Evolutionary conservation across 441 rosid genomes (phyloP).

Genomic region (Daphne laureola): DNA sequence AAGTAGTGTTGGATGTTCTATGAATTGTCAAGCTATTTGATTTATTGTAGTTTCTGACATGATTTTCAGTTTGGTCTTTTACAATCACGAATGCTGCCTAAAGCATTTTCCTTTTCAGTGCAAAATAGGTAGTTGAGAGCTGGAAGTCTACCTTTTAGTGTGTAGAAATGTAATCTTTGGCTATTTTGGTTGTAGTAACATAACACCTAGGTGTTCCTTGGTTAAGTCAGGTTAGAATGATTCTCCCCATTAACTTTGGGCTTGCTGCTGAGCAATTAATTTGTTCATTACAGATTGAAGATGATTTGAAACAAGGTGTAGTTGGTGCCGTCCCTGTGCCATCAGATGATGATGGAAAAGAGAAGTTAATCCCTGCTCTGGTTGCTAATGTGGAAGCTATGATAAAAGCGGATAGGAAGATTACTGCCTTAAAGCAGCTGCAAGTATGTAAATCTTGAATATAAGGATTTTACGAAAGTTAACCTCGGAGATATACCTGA

Average conservation of each 20-base stretch:
- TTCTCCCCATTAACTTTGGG: constrained; percentile 10
- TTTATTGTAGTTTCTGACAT: too few relatives aligned
- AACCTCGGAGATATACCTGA: constrained; percentile 9
- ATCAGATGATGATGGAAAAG: constrained; percentile 58
- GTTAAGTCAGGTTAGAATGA: constrained; percentile 10
- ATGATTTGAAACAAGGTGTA: constrained; percentile 67
- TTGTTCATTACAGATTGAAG: constrained; percentile 48
- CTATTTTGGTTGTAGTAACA: too few relatives aligned
- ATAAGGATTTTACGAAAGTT: not conserved
- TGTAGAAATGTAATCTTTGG: too few relatives aligned
- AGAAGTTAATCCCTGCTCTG: constrained; percentile 70
- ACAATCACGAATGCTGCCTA: too few relatives aligned
- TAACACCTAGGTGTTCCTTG: too few relatives aligned
- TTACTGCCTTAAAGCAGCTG: constrained; percentile 89
- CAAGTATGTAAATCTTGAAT: constrained; percentile 42
- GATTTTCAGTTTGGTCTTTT: too few relatives aligned
- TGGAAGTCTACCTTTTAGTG: too few relatives aligned
- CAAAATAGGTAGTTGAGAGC: too few relatives aligned
- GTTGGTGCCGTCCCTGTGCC: constrained; percentile 64
- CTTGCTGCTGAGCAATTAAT: too few relatives aligned
- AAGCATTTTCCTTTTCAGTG: too few relatives aligned
- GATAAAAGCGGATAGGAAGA: constrained; percentile 92
- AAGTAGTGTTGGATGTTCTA: too few relatives aligned
- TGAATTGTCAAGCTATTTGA: too few relatives aligned
- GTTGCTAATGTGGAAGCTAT: constrained; percentile 84